A percentile compares a stretch with the other conserved stretches of the same genome.
Evolutionary conservation across 2,329 filamentous ascomycete genomes (phyloP).

Genomic region (Pleomassaria siparia): DNA sequence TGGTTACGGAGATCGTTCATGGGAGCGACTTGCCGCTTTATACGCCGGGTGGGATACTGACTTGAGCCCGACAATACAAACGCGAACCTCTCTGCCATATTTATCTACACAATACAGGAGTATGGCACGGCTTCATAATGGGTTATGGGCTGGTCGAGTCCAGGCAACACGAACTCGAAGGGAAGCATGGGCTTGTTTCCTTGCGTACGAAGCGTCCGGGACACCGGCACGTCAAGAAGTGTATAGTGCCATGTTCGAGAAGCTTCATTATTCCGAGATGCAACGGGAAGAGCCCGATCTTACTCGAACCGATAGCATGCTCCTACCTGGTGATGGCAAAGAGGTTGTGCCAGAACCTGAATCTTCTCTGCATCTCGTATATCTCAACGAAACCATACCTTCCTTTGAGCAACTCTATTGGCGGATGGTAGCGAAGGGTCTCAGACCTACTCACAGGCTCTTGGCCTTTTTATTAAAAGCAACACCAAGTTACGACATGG

Average conservation of each 20-base stretch:
- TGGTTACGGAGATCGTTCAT: conserved; percentile 54
- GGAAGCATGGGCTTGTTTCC: conserved; percentile 67
- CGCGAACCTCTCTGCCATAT: conserved; percentile 47
- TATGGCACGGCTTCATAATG: conserved; percentile 15
- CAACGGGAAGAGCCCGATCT: conserved; percentile 2
- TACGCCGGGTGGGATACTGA: conserved; percentile 66
- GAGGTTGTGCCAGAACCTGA: conserved; percentile 59
- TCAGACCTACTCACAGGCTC: conserved; percentile 54
- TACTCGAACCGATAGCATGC: not conserved
- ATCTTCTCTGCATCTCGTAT: conserved; percentile 66
- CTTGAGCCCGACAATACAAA: conserved; percentile 64
- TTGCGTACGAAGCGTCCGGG: conserved; percentile 54
- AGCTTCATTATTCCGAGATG: conserved; percentile 47
- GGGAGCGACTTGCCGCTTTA: conserved; percentile 57
- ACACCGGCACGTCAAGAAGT: conserved; percentile 44
- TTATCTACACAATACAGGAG: conserved; percentile 9
- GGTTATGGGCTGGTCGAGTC: conserved; percentile 60
- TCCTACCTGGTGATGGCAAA: conserved; percentile 61
- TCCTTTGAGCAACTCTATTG: conserved; percentile 60
- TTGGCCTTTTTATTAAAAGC: conserved; percentile 58
- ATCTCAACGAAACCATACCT: conserved; percentile 63
- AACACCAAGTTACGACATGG: conserved; percentile 22
- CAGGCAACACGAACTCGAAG: conserved; percentile 60
- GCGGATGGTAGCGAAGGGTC: conserved; percentile 55
- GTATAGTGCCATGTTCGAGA: conserved; percentile 60